Evolutionary conservation across 2,329 filamentous ascomycete species (phyloP), one percentile per base, ranked within the genome.

Genomic region (Microdochium paspali): DNA sequence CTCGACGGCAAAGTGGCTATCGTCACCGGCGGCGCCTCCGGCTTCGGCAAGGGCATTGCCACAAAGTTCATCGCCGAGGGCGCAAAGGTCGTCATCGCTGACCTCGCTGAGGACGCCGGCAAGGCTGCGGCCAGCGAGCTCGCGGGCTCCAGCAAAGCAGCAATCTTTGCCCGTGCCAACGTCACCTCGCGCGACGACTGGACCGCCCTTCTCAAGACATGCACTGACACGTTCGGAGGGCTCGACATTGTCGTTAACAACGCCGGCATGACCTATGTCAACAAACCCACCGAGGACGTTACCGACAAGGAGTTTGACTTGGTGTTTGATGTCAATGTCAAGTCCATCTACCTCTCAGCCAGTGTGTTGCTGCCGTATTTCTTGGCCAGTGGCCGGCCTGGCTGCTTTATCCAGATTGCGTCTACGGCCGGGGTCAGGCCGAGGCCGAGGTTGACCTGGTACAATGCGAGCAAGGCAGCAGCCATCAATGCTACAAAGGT

Each of bases 321-420:
- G 43, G 77, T 82, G 31, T 82, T 87, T 60, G 73, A 74, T 47
- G 80, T 86, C 50, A 87, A 87, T 53, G 80, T 87, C 51, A 84
- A 83, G 63, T 76, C 77, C 2, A 72, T 87, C 43, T 87, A 76
- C 60, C 61, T 79, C 20, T 80, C 79, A 0, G 76, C 78, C 2
- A 71, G 71, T 47, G 75, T 81, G 3, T 69, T 83, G 31, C 62
- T 85, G 5, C 77, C 76, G 0, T 80, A 83, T 52, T 76, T 85
- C 40, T 62, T 84, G 26, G 66, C 76, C 49, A 72, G 74, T 1
- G 23, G 23, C 12, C 71, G 75, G 6, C 74, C 77, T 0, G 82
- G 79, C 0, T 73, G 67, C 24, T 82, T 87, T 48, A 75, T 87
- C 47, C 82, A 83, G 50, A 77, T 85, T 45, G 80, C 82, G 1